These are phyloP conservation scores for Annona squamosa DNA, from an alignment of 164 flowering plant species.

Conservation along the genomic window DNA sequence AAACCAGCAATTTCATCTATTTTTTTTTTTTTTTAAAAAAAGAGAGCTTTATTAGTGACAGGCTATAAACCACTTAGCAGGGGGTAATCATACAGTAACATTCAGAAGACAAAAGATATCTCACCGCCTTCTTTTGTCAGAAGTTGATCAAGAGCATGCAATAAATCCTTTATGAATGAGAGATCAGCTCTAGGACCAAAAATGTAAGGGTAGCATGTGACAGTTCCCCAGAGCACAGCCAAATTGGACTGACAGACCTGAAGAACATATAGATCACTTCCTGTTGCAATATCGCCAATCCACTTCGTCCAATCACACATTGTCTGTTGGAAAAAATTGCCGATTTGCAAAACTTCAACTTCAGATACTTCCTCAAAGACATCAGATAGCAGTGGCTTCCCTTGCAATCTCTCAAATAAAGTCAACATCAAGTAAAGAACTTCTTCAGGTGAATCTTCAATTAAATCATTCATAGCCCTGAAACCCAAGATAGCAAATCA, in stretches of 20 bases:
- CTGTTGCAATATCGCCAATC: slow-evolving; percentile 22
- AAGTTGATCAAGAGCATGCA: slow-evolving; percentile 53
- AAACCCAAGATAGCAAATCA: neutral
- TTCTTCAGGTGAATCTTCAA: slow-evolving; percentile 49
- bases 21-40: too few relatives aligned
- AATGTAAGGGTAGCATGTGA: slow-evolving; percentile 48
- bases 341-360: slow-evolving; percentile 23
- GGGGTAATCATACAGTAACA: neutral
- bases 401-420: slow-evolving; percentile 43
- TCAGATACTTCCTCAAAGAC: slow-evolving; percentile 27
- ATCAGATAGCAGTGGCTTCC: slow-evolving; percentile 13
- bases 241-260: slow-evolving; percentile 28
- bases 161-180: slow-evolving; percentile 40
- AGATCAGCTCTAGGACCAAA: slow-evolving; percentile 20
- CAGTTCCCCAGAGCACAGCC: slow-evolving; percentile 65
- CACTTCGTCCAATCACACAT: slow-evolving; percentile 29
- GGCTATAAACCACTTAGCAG: neutral
- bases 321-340: slow-evolving; percentile 24
- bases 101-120: slow-evolving; percentile 4
- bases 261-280: slow-evolving; percentile 16
- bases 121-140: slow-evolving; percentile 42
- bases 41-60: slow-evolving; percentile 8
- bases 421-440: slow-evolving; percentile 43
- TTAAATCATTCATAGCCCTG: slow-evolving; percentile 54
- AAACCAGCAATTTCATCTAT: slow-evolving; percentile 46